A percentile compares a stretch with the other conserved stretches of the same genome.
Evolutionary conservation across 1,284 basidiomycete species (phyloP).

Genomic region (Ustilago lituana): DNA sequence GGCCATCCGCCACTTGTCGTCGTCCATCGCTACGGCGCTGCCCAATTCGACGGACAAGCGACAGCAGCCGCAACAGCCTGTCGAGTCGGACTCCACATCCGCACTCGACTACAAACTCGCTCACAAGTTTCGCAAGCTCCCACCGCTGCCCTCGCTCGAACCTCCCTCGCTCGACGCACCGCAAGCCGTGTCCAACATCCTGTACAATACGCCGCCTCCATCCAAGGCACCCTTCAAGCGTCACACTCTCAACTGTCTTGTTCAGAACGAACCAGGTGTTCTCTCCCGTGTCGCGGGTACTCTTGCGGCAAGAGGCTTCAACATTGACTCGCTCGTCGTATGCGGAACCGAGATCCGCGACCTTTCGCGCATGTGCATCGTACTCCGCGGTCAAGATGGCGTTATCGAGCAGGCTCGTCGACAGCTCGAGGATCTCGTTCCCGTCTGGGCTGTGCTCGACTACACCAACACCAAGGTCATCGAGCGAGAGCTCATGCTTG

Average conservation of each 20-base stretch:
- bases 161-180: slow-evolving; percentile 64
- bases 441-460: slow-evolving; percentile 67
- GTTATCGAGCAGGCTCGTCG: slow-evolving; percentile 86
- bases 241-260: slow-evolving; percentile 97
- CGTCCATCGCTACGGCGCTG: slow-evolving; percentile 10
- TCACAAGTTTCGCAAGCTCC: slow-evolving; percentile 70
- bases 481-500: slow-evolving; percentile 85
- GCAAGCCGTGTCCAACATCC: slow-evolving; percentile 67
- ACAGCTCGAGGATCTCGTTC: slow-evolving; percentile 65
- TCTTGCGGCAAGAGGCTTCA: slow-evolving; percentile 95
- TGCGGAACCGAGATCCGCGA: slow-evolving; percentile 98
- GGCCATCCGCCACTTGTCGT: slow-evolving; percentile 8
- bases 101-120: slow-evolving; percentile 90
- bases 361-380: slow-evolving; percentile 97
- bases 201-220: slow-evolving; percentile 86
- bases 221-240: slow-evolving; percentile 93
- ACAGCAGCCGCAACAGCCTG: slow-evolving; percentile 23
- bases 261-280: slow-evolving; percentile 99
- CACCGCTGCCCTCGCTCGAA: slow-evolving; percentile 64
- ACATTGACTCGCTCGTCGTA: slow-evolving; percentile 97
- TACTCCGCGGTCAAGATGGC: slow-evolving; percentile 93
- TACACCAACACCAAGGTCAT: slow-evolving; percentile 72
- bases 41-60: slow-evolving; percentile 40
- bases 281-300: slow-evolving; percentile 97
- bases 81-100: slow-evolving; percentile 72